Conservation (phyloP, 2,329 filamentous ascomycete species). For the Colletotrichum ledebouriae region DNA sequence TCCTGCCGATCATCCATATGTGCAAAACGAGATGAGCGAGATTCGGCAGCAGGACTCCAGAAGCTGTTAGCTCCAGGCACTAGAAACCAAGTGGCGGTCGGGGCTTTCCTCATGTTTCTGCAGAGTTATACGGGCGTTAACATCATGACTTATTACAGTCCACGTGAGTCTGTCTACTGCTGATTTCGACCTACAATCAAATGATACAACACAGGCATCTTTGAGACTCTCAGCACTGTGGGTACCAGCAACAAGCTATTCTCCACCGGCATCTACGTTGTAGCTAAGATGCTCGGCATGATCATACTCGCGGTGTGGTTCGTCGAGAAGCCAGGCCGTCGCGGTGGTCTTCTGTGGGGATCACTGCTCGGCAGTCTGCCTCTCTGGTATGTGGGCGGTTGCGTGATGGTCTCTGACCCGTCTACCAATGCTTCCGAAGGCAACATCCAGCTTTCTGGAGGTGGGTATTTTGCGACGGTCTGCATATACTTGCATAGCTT, state of each 20-base stretch:
- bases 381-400: slow-evolving; percentile 54
- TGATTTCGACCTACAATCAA: slow-evolving; percentile 56
- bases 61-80: slow-evolving; percentile 41
- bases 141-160: slow-evolving; percentile 60
- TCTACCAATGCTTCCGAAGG: slow-evolving; percentile 58
- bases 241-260: slow-evolving; percentile 52
- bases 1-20: slow-evolving; percentile 53
- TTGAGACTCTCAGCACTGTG: slow-evolving; percentile 53
- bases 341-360: slow-evolving; percentile 60
- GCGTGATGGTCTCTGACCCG: slow-evolving; percentile 51
- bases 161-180: neutral
- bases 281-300: slow-evolving; percentile 53
- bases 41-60: slow-evolving; percentile 58
- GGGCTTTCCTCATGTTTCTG: slow-evolving; percentile 45
- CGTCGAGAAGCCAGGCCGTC: slow-evolving; percentile 61
- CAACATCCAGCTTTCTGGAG: slow-evolving; percentile 56
- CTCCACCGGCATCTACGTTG: slow-evolving; percentile 56
- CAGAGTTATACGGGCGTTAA: slow-evolving; percentile 60
- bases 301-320: slow-evolving; percentile 57
- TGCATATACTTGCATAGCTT: slow-evolving; percentile 53
- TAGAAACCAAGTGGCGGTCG: slow-evolving; percentile 20
- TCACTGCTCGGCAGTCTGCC: slow-evolving; percentile 54
- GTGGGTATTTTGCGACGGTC: slow-evolving; percentile 60
- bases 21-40: slow-evolving; percentile 58
- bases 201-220: slow-evolving; percentile 47